These are phyloP conservation scores for Termitomyces sp. DNA, from an alignment of 768 basidiomycete species.

Conservation along the genomic window DNA sequence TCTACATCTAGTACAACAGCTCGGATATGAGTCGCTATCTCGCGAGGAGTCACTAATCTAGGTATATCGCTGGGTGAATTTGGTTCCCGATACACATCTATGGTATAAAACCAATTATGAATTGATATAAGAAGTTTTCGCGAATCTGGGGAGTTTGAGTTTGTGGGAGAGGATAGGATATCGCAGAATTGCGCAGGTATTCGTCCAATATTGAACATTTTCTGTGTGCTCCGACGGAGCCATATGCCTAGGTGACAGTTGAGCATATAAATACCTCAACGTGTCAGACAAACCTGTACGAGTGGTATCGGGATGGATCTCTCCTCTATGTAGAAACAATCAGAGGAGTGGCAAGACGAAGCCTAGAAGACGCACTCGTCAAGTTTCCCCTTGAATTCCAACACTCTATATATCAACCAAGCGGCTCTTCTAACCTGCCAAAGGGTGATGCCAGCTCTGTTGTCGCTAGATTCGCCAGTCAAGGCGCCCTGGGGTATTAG, in stretches of 20 bases:
- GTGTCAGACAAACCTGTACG: slow-evolving; percentile 47
- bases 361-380: slow-evolving; percentile 38
- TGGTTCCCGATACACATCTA: slow-evolving; percentile 56
- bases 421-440: slow-evolving; percentile 88
- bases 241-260: slow-evolving; percentile 47
- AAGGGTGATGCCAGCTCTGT: slow-evolving; percentile 47
- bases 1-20: slow-evolving; percentile 55
- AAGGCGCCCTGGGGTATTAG: slow-evolving; percentile 45
- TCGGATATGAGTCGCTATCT: slow-evolving; percentile 41
- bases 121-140: slow-evolving; percentile 65
- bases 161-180: slow-evolving; percentile 45
- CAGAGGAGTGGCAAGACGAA: not conserved
- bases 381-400: slow-evolving; percentile 68
- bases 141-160: slow-evolving; percentile 39
- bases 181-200: slow-evolving; percentile 70
- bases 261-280: not conserved
- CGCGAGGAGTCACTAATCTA: slow-evolving; percentile 27
- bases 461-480: slow-evolving; percentile 31
- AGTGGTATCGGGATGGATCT: slow-evolving; percentile 64
- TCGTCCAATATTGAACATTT: slow-evolving; percentile 74
- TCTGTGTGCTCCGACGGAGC: slow-evolving; percentile 52
- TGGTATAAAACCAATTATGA: slow-evolving; percentile 74
- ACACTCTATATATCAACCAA: slow-evolving; percentile 67
- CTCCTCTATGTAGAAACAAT: slow-evolving; percentile 43
- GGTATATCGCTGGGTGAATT: slow-evolving; percentile 21